Base-by-base conservation (phyloP, 2,329 filamentous ascomycete species). In the Cladosporium cucumerinum region DNA sequence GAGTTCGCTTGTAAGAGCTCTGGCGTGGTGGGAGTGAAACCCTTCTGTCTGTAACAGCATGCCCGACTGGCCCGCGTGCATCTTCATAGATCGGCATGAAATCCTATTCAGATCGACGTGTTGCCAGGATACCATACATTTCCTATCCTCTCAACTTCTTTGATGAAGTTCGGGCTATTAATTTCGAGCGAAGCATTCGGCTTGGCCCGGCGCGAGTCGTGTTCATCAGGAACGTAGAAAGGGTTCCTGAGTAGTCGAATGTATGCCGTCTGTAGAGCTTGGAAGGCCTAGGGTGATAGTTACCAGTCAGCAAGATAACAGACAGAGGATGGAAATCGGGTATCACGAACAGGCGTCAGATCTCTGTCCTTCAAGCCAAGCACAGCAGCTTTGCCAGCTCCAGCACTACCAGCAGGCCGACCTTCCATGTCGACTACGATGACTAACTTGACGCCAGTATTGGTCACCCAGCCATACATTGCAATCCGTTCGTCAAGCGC, bases 381-480 rank as follows among this genome's bases (percentile, higher is more conserved):
- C 16, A 86, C 85, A 21, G 81, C 77, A 16, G 68, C 69, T 58
- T 70, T 72, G 5, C 68, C 72, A 12, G 70, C 69, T 30, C 72
- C 71, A 25, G 71, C 77, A 49, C 72, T 73, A 30, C 71, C 66
- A 8, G 82, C 78, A 58, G 84, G 80, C 25, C 89, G 82, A 1
- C 93, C 93, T 70, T 93, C 87, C 86, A 96, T 92, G 79, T 99
- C 94, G 32, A 98, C 89, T 3, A 97, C 87, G 68, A 93, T 89
- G 36, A 98, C 88, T 74, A 99, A 88, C 76, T 94, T 93, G 68
- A 97, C 87, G 48, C 93, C 93, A 28, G 95, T 98, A 78, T 97
- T 98, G 64, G 95, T 97, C 78, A 98, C 86, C 87, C 92, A 97
- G 72, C 95, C 95, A 81, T 98, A 99, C 70, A 93, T 90, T 39